These are phyloP conservation scores for Lactarius hatsudake DNA, from an alignment of 768 basidiomycete genomes.

Conservation along the genomic window DNA sequence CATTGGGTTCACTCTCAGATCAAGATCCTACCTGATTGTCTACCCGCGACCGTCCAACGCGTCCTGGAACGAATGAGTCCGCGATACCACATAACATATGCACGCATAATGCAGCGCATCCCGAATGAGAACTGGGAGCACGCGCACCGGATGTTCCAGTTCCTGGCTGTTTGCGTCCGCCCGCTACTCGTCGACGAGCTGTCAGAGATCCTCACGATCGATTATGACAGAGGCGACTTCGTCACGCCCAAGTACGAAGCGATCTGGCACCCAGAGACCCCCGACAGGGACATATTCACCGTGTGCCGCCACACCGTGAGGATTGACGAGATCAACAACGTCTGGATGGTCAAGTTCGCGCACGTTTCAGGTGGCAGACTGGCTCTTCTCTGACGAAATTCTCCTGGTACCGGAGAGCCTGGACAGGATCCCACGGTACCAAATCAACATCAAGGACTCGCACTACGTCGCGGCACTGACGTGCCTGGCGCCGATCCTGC, in stretches of 20 bases:
- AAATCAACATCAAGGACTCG: slow-evolving; percentile 4
- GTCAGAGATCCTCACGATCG: slow-evolving; percentile 29
- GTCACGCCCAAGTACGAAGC: slow-evolving; percentile 19
- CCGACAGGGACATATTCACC: slow-evolving; percentile 18
- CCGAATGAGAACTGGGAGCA: slow-evolving; percentile 20
- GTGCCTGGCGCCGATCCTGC: slow-evolving; percentile 16
- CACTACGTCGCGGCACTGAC: slow-evolving; percentile 14
- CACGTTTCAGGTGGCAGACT: slow-evolving; percentile 13
- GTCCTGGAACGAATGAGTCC: slow-evolving; percentile 26
- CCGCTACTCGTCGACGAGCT: slow-evolving; percentile 29
- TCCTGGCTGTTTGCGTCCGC: slow-evolving; percentile 24
- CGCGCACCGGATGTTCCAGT: slow-evolving; percentile 28
- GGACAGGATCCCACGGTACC: slow-evolving; percentile 11
- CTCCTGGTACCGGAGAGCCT: not conserved
- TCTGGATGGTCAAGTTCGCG: slow-evolving; percentile 12
- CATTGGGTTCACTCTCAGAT: slow-evolving; percentile 31
- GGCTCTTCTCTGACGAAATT: slow-evolving; percentile 14
- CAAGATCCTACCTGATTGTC: slow-evolving; percentile 24
- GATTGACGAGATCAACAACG: slow-evolving; percentile 4
- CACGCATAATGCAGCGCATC: slow-evolving; percentile 29
- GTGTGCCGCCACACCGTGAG: slow-evolving; percentile 19
- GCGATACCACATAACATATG: slow-evolving; percentile 28
- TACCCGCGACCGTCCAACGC: slow-evolving; percentile 18
- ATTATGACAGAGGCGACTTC: slow-evolving; percentile 23
- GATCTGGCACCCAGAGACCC: slow-evolving; percentile 22